phyloP scores from a whole-genome alignment of 2,329 filamentous ascomycete genomes.

The Lomentospora prolificans region DNA sequence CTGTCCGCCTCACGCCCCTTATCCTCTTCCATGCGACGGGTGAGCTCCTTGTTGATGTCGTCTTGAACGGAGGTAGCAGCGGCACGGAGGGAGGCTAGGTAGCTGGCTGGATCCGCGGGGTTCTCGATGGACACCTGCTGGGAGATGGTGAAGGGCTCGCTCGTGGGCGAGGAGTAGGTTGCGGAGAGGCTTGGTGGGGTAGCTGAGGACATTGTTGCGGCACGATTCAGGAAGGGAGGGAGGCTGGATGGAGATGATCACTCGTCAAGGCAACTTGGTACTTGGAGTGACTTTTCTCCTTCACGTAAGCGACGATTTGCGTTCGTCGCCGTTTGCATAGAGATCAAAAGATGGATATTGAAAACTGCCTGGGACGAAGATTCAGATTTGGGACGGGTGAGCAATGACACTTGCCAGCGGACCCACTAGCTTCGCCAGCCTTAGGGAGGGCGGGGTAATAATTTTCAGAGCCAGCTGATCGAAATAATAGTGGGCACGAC shows the following conservation, averaged over 20 bases:
- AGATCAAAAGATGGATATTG: too few species aligned
- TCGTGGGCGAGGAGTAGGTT: conserved; percentile 43
- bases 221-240: conserved; percentile 2
- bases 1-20: conserved; percentile 40
- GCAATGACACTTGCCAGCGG: too few species aligned
- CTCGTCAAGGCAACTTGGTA: too few species aligned
- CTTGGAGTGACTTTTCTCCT: too few species aligned
- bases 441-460: not conserved
- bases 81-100: conserved; percentile 48
- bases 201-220: not conserved
- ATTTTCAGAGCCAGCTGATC: not conserved
- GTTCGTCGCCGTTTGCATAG: too few species aligned
- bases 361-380: too few species aligned
- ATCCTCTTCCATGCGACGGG: conserved; percentile 64
- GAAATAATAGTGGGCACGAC: too few species aligned
- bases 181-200: conserved; percentile 28
- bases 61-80: conserved; percentile 52
- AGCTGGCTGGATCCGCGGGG: conserved; percentile 42
- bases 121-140: conserved; percentile 25
- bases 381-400: too few species aligned
- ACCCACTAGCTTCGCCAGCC: too few species aligned
- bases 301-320: too few species aligned
- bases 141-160: conserved; percentile 34
- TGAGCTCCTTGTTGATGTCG: conserved; percentile 61
- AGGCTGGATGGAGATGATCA: not conserved